Percentiles rank a stretch among this genome's conserved stretches.
Evolutionary conservation across 805 yeast genomes (phyloP).

Genomic region (Nakazawaea anatomiae): DNA sequence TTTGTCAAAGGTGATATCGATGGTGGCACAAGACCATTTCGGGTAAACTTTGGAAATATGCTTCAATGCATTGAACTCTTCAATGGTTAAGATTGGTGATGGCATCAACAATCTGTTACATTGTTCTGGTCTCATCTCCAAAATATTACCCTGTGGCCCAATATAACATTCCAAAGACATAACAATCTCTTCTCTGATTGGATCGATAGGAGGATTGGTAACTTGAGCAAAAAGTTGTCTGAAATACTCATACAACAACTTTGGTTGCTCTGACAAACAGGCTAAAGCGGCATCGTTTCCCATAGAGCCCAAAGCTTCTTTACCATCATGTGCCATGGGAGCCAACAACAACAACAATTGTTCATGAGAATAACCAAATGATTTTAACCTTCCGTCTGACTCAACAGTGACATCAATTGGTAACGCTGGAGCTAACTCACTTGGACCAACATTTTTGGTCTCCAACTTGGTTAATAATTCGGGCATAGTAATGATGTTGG

Average conservation of each 20-base stretch:
- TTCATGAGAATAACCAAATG: conserved; percentile 93
- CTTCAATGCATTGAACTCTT: conserved; percentile 69
- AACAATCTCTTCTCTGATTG: conserved; percentile 92
- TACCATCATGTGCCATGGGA: conserved; percentile 91
- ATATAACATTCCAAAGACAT: conserved; percentile 96
- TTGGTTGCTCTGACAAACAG: conserved; percentile 90
- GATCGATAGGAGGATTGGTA: conserved; percentile 98
- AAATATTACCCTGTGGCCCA: conserved; percentile 96
- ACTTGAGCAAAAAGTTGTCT: conserved; percentile 97
- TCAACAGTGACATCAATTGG: conserved; percentile 46
- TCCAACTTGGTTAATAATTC: conserved; percentile 62
- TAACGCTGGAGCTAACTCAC: conserved; percentile 18
- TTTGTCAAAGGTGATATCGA: conserved; percentile 86
- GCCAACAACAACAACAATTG: conserved; percentile 77
- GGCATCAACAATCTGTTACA: conserved; percentile 81
- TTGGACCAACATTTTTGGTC: conserved; percentile 26
- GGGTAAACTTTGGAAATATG: conserved; percentile 75
- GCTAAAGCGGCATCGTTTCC: conserved; percentile 97
- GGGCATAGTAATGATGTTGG: conserved; percentile 78
- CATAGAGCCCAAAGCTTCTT: conserved; percentile 97
- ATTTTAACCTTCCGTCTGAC: conserved; percentile 74
- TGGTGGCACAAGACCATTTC: conserved; percentile 73
- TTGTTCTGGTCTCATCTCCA: conserved; percentile 89
- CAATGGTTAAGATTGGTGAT: conserved; percentile 74
- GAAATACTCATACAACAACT: conserved; percentile 86